These are phyloP conservation scores for Fusarium sp. DNA, from an alignment of 2,329 filamentous ascomycete species.

Conservation along the genomic window DNA sequence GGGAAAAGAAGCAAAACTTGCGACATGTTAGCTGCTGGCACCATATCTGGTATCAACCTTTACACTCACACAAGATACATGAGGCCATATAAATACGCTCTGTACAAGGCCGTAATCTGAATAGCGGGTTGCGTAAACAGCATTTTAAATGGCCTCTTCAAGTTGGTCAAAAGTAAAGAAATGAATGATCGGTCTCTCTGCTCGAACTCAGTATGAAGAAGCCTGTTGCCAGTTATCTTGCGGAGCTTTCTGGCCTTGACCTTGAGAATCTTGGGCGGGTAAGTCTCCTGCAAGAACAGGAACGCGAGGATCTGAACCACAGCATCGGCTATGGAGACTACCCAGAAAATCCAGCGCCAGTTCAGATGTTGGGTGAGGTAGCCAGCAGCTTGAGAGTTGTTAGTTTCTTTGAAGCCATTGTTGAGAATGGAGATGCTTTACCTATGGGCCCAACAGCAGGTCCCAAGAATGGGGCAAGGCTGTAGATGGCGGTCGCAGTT, in stretches of 20 bases:
- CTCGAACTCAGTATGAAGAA: slow-evolving; percentile 48
- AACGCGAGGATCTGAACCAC: slow-evolving; percentile 51
- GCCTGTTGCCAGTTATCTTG: slow-evolving; percentile 46
- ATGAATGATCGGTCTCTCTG: slow-evolving; percentile 41
- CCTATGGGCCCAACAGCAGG: slow-evolving; percentile 57
- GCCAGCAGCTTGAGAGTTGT: slow-evolving; percentile 49
- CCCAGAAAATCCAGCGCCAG: slow-evolving; percentile 61
- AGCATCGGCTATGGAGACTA: slow-evolving; percentile 53
- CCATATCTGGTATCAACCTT: accelerated
- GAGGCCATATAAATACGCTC: slow-evolving; percentile 64
- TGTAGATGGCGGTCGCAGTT: slow-evolving; percentile 48
- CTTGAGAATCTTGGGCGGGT: slow-evolving; percentile 49
- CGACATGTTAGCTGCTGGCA: not conserved
- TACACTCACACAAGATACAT: slow-evolving; percentile 60
- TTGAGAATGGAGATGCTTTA: not conserved
- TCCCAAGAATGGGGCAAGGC: slow-evolving; percentile 58
- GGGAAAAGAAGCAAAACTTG: slow-evolving; percentile 63
- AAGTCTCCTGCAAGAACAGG: slow-evolving; percentile 55
- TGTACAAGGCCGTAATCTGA: slow-evolving; percentile 61
- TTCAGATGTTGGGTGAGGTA: slow-evolving; percentile 52
- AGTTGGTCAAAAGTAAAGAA: slow-evolving; percentile 44
- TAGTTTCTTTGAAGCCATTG: not conserved
- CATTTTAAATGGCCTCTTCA: slow-evolving; percentile 62
- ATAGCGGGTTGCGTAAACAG: slow-evolving; percentile 63
- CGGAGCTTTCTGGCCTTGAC: slow-evolving; percentile 45